Percentiles rank a stretch among this genome's conserved stretches.
phyloP scores from a whole-genome alignment of 176 grass and related monocot genomes.

The Microstegium vimineum region DNA sequence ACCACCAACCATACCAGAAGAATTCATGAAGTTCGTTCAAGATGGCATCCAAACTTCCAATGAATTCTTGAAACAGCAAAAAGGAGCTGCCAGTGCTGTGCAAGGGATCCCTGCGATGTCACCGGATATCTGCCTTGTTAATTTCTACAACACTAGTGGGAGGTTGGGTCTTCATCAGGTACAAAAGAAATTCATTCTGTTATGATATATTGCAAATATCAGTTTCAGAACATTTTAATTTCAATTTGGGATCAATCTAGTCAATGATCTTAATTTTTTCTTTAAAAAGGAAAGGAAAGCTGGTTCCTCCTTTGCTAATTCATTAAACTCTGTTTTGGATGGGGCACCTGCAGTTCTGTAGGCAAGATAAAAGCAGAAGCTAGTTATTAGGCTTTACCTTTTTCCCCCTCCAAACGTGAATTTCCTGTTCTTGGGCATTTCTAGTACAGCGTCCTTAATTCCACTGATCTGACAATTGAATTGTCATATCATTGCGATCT shows the following conservation, averaged over 20 bases:
- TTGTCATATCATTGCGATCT: background rate
- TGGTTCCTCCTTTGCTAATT: background rate
- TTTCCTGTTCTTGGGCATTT: background rate
- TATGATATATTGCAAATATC: background rate
- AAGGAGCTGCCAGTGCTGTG: background rate
- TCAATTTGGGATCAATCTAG: background rate
- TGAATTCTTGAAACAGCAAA: conserved; percentile 9
- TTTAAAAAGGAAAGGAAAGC: background rate
- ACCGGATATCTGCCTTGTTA: conserved; percentile 66
- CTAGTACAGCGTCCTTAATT: background rate
- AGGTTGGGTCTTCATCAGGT: conserved; percentile 70
- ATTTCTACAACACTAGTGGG: conserved; percentile 41
- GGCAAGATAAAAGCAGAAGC: background rate
- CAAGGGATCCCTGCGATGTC: conserved; percentile 39
- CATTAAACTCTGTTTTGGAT: too few relatives aligned
- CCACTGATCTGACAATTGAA: background rate
- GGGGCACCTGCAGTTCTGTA: background rate
- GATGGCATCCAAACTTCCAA: conserved; percentile 41
- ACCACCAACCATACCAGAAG: conserved; percentile 43
- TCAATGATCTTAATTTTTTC: background rate
- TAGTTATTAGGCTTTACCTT: background rate
- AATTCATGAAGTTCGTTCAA: conserved; percentile 28
- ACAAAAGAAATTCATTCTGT: background rate
- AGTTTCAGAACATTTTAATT: background rate
- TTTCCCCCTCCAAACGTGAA: background rate